These are phyloP conservation scores for Podosphaera aphanis DNA, from an alignment of 2,329 filamentous ascomycete species.

Conservation along the genomic window DNA sequence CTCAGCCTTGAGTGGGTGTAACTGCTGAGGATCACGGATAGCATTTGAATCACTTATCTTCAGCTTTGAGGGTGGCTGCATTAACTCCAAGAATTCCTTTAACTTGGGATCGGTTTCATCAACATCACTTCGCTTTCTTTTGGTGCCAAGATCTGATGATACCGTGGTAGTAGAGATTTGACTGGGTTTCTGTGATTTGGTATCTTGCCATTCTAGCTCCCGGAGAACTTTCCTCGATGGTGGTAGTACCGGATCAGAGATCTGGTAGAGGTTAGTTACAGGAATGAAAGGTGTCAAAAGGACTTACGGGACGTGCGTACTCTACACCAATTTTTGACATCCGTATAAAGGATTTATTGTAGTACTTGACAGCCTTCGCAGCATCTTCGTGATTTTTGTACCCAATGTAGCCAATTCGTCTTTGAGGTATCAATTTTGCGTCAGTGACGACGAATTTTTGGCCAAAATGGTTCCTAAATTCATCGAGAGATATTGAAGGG, in stretches of 20 bases:
- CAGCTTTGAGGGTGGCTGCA: conserved; percentile 43
- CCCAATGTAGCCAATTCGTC: conserved; percentile 86
- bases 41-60: conserved; percentile 30
- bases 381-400: conserved; percentile 70
- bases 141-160: conserved; percentile 21
- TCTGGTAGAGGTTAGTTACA: conserved; percentile 7
- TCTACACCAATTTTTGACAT: conserved; percentile 89
- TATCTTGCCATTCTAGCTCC: conserved; percentile 14
- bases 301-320: conserved; percentile 54
- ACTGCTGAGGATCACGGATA: background rate
- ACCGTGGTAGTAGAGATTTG: conserved; percentile 14
- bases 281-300: background rate
- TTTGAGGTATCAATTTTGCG: conserved; percentile 69
- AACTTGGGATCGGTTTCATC: conserved; percentile 53
- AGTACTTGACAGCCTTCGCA: conserved; percentile 68
- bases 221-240: conserved; percentile 18
- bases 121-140: conserved; percentile 40
- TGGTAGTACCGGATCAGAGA: conserved; percentile 17
- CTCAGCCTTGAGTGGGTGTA: too few species aligned
- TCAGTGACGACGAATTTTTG: conserved; percentile 60
- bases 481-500: conserved; percentile 59
- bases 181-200: conserved; percentile 6
- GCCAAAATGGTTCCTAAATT: conserved; percentile 76
- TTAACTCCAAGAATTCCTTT: conserved; percentile 65
- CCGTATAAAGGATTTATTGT: conserved; percentile 83